Evolutionary conservation across 257 asterid genomes (phyloP).

Genomic region (Mentha longifolia): DNA sequence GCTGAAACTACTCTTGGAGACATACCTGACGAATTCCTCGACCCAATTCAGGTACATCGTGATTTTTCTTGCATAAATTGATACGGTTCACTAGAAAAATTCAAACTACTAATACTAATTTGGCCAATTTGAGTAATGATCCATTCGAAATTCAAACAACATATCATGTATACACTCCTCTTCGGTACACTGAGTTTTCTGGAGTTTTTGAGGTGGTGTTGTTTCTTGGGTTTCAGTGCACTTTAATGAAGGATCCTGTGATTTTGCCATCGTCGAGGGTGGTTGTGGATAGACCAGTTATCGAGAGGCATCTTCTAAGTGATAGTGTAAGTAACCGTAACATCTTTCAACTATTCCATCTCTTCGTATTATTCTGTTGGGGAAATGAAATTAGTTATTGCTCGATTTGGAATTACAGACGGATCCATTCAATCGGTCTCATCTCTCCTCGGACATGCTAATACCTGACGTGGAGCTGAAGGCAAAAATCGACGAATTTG

Average conservation of each 20-base stretch:
- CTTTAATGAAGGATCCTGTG: conserved; percentile 97
- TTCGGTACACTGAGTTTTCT: neutral
- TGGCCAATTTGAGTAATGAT: neutral
- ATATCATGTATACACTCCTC: neutral
- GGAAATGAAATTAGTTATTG: neutral
- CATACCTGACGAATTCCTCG: conserved; percentile 98
- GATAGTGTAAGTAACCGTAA: conserved; percentile 54
- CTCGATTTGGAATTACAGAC: conserved; percentile 57
- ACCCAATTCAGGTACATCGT: conserved; percentile 85
- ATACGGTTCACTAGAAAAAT: neutral
- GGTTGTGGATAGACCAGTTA: conserved; percentile 82
- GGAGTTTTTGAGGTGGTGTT: conserved; percentile 3
- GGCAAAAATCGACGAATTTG: conserved; percentile 76
- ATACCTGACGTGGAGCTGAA: conserved; percentile 82
- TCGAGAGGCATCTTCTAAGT: conserved; percentile 95
- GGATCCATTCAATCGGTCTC: conserved; percentile 96
- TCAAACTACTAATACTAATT: too few relatives aligned
- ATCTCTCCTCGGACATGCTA: conserved; percentile 86
- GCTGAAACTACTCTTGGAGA: conserved; percentile 98
- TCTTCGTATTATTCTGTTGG: neutral
- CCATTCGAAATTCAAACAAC: neutral
- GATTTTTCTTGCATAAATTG: neutral
- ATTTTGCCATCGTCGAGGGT: conserved; percentile 84
- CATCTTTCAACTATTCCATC: neutral
- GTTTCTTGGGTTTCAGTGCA: conserved; percentile 62